Evolutionary conservation across 768 basidiomycete species (phyloP).

Genomic region (Scleroderma citrinum): DNA sequence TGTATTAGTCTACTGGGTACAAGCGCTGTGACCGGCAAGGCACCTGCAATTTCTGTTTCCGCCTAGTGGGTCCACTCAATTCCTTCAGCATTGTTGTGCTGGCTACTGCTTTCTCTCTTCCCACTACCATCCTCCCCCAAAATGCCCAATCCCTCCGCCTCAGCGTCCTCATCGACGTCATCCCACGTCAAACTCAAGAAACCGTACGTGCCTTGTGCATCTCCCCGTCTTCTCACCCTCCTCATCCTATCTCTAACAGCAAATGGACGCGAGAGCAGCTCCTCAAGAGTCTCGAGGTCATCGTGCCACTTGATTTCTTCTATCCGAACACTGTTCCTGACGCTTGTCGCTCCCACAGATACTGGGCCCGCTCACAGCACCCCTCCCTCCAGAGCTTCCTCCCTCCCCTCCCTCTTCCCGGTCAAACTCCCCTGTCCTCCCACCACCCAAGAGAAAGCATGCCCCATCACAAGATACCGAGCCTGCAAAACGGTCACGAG

Average conservation of each 20-base stretch:
- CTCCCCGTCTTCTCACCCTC: conserved; percentile 9
- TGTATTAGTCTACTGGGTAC: not conserved
- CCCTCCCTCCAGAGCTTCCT: conserved; percentile 40
- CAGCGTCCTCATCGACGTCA: conserved; percentile 23
- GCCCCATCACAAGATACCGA: conserved; percentile 21
- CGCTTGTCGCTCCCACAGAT: conserved; percentile 26
- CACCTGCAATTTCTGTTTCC: conserved; percentile 31
- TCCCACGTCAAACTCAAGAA: conserved; percentile 23
- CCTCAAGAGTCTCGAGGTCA: conserved; percentile 37
- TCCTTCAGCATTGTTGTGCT: conserved; percentile 38
- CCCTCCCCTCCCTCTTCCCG: conserved; percentile 42
- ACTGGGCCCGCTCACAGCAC: conserved; percentile 33
- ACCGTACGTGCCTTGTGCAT: conserved; percentile 25
- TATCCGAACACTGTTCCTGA: conserved; percentile 12
- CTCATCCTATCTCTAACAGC: conserved; percentile 23
- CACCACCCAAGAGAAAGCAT: conserved; percentile 35
- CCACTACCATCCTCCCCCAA: conserved; percentile 30
- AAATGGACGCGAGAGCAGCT: conserved; percentile 35
- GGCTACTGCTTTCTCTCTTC: conserved; percentile 34
- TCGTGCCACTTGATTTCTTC: conserved; percentile 1
- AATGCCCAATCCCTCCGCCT: conserved; percentile 27
- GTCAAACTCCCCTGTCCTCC: conserved; percentile 34
- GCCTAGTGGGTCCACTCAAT: conserved; percentile 26
- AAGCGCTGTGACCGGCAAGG: conserved; percentile 33
- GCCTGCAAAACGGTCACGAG: conserved; percentile 29